Evolutionary conservation across 2,329 filamentous ascomycete species (phyloP), one percentile per base, ranked within the genome.

Genomic region (Sphaerulina populicola): DNA sequence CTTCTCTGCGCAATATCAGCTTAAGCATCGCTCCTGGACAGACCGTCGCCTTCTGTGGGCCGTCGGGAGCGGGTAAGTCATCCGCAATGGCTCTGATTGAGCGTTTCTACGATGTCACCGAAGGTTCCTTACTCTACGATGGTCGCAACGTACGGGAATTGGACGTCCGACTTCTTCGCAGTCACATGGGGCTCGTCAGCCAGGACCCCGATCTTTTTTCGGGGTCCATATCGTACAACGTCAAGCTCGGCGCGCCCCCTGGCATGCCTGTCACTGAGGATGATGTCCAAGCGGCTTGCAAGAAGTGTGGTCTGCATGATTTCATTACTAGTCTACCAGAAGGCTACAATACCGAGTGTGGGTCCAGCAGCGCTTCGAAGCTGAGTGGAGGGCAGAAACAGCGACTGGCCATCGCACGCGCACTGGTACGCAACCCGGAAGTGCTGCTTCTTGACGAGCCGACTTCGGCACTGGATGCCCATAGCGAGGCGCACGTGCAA

Each of bases 11-110:
- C 7, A 68, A 73, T 11, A 61, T 82, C 4, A 73, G 63, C 7
- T 69, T 83, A 29, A 66, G 66, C 0, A 73, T 74, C 3, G 60
- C 65, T 10, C 71, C 72, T 1, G 78, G 78, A 2, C 69, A 80
- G 48, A 80, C 76, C 0, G 68, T 82, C 1, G 72, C 71, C 1
- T 67, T 74, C 30, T 71, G 74, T 1, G 72, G 72, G 2, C 67
- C 70, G 14, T 72, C 69, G 38, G 72, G 72, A 9, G 71, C 71
- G 3, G 72, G 72, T 18, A 75, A 74, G 58, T 71, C 69, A 1
- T 71, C 70, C n/a, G 66, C 68, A 1, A 65, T 74, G 9, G 64
- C 71, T n/a, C 57, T 74, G n/a, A 67, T 74, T 7, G 72, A 74
- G 47, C 64, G 72, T 6, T 74, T 74, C 57, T 73, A 70, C 52